Evolutionary conservation across 1,284 basidiomycete genomes (phyloP), one percentile per base, ranked within the genome.

Genomic region (Cryptococcus maquisensis): DNA sequence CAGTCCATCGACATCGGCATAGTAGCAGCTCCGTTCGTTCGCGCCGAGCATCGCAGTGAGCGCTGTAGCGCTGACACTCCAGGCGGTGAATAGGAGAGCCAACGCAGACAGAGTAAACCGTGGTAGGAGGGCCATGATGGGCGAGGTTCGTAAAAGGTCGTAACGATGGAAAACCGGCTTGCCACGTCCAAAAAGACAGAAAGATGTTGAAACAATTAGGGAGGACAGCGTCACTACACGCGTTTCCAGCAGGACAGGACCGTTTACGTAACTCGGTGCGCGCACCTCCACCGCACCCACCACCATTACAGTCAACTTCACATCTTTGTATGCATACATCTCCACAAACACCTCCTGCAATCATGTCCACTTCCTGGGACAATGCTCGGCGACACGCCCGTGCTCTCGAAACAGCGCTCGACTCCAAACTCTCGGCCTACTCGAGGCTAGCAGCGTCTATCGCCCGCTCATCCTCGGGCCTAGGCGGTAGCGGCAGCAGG

Each of bases 21-120:
- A 97, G 78, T 94, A 98, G 77, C 96, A 99, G 52, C 89, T 78
- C 49, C 88, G 81, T 70, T 96, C 90, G 69, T 92, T 93, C 0
- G 91, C 85, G 18, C 82, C 79, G 55, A 98, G 83, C 28, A 87
- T 81, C 3, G 93, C 92, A 1, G 95, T 97, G 46, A 99, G 78
- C 0, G 96, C 93, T 1, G 90, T 83, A 15, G 74, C 79, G 24
- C 54, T 44, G 0, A 59, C 66, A 4, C 49, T 24, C 4, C 59
- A 56, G 8, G 54, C 46, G 9, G 42, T 51, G 43, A 49, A 47
- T 40, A 54, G 51, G 9, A 40, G 24, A 10, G 41, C n/a, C 3
- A 59, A 21, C 5, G 54, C 47, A 41, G 62, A 50, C 35, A 63
- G 46, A 46, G 62, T 41, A 40, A 57, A 47, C 18, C 47, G 40